Percentiles rank a stretch among this genome's conserved stretches.
These are phyloP conservation scores for Alternaria ethzedia DNA, from an alignment of 2,329 filamentous ascomycete species.

Conservation along the genomic window DNA sequence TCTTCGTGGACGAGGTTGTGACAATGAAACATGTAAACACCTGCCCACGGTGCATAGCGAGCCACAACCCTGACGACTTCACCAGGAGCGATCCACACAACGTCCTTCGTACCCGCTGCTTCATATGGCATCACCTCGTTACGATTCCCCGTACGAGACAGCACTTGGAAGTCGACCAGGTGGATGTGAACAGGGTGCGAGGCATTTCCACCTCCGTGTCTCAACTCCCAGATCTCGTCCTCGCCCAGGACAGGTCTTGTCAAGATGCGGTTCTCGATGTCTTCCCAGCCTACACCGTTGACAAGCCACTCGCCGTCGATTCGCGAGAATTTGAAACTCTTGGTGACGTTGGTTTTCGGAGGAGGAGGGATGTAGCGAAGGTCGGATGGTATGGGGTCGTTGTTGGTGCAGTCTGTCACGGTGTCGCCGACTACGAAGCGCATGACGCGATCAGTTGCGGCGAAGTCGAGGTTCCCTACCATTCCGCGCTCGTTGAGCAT, in stretches of 20 bases:
- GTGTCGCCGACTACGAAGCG: constrained; percentile 54
- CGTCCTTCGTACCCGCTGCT: constrained; percentile 62
- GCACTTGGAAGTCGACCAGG: constrained; percentile 64
- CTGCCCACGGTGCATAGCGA: constrained; percentile 50
- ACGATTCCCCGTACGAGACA: constrained; percentile 56
- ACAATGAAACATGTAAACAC: constrained; percentile 58
- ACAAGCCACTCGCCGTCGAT: constrained; percentile 39
- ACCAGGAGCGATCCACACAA: constrained; percentile 60
- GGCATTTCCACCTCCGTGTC: constrained; percentile 59
- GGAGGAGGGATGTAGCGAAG: constrained; percentile 36
- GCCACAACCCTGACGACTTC: constrained; percentile 48
- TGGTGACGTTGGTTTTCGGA: constrained; percentile 18
- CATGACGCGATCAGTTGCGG: constrained; percentile 51
- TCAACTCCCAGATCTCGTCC: constrained; percentile 46
- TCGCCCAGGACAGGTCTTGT: constrained; percentile 40
- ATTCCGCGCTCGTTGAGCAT: constrained; percentile 53
- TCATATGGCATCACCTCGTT: constrained; percentile 59
- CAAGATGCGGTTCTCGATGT: constrained; percentile 41
- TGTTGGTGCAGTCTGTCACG: constrained; percentile 25
- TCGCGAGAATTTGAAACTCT: constrained; percentile 42
- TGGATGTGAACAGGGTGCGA: constrained; percentile 65
- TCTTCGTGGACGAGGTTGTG: constrained; percentile 57
- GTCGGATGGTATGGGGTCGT: constrained; percentile 35
- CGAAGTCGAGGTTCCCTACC: constrained; percentile 57
- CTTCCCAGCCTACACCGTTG: constrained; percentile 44